Evolutionary conservation across 805 yeast species (phyloP), one percentile per base, ranked within the genome.

Genomic region (Kodamaea leandrae): DNA sequence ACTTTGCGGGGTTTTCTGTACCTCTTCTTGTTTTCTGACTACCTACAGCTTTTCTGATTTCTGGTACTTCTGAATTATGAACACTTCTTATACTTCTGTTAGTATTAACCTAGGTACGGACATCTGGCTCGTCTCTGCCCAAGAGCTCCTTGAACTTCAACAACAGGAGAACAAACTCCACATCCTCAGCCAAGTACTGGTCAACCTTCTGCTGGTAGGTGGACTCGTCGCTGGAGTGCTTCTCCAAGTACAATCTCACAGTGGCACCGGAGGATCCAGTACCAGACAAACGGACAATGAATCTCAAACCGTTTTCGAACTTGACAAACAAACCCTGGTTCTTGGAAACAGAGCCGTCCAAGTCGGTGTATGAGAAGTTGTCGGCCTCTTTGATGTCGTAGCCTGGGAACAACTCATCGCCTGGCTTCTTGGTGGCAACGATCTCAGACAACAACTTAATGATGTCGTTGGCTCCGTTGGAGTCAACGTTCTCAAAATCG

Each of bases 241-340:
- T 83, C 66, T 91, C 98, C 58, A 91, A 68, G 67, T 91, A 91
- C 52, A 91, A 73, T 64, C 99, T 80, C 45, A 93, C 89, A 4
- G 99, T 91, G 15, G 99, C 98, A 36, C 99, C 99, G 2, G 96
- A 83, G 2, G 97, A 89, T 12, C 99, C 99, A 2, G 99, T 91
- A 42, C 99, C 99, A 0, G 96, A 88, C 49, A 93, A 74, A 64
- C 99, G 83, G 40, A 88, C 85, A 26, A 93, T 86, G 39, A 90
- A 79, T 61, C 97, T 79, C 45, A 86, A 75, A 4, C 97, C 96
- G 54, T 82, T 82, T 37, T 76, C 77, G 48, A 89, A 76, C 64
- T 84, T 89, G 49, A 89, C 83, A 55, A 72, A 90, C 39, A 93
- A 75, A 26, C 99, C 99, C 71, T 91, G 99, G 57, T 89, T 80